Evolutionary conservation across 495 filamentous ascomycete species (phyloP).

Genomic region (Neurospora discreta): DNA sequence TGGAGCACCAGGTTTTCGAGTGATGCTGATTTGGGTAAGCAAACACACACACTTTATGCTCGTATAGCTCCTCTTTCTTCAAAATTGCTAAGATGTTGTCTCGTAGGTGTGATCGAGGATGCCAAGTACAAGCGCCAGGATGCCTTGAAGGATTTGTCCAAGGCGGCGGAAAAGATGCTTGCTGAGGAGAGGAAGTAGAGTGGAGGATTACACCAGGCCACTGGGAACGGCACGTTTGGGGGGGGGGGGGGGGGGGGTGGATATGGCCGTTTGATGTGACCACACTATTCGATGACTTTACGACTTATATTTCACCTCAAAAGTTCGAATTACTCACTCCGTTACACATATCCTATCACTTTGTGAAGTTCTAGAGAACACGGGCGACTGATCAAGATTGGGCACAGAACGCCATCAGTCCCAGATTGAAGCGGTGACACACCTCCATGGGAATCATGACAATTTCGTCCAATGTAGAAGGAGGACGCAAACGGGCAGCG

Average conservation of each 20-base stretch:
- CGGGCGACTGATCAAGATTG: neutral
- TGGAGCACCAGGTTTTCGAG: conserved; percentile 57
- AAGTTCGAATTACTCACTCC: neutral
- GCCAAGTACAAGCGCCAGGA: conserved; percentile 64
- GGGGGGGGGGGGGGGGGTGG: neutral
- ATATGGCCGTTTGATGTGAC: neutral
- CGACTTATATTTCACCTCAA: neutral
- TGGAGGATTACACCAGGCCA: neutral
- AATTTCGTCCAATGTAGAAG: neutral
- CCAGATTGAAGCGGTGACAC: neutral
- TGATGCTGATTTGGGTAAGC: conserved; percentile 56
- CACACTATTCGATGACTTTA: neutral
- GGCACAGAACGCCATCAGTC: neutral
- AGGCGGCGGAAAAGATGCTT: conserved; percentile 38
- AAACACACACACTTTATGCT: neutral
- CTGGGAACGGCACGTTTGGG: neutral
- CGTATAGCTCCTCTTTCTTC: neutral
- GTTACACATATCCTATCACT: neutral
- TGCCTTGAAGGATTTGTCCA: conserved; percentile 51
- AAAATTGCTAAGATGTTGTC: conserved; percentile 5
- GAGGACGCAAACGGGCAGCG: neutral
- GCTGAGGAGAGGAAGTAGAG: conserved; percentile 6
- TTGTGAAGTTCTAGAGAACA: neutral
- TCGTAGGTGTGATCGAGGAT: conserved; percentile 53
- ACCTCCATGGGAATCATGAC: neutral